Evolutionary conservation across 2,329 filamentous ascomycete genomes (phyloP).

Genomic region (Lachnellula occidentalis): DNA sequence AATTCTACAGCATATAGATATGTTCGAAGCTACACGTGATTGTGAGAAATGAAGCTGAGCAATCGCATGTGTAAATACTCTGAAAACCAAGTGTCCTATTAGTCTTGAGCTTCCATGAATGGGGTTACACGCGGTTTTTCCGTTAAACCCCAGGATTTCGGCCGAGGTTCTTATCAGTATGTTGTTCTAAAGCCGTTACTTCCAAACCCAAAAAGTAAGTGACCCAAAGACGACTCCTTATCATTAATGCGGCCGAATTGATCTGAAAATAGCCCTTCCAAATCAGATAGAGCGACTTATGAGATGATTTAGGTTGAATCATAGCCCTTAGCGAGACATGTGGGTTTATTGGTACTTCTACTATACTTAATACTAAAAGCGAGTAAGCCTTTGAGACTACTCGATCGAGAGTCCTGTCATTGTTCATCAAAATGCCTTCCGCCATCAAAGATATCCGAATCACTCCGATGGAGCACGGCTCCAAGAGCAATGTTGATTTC

Average conservation of each 20-base stretch:
- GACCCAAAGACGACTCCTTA: background rate
- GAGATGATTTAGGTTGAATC: no score
- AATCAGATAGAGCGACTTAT: no score
- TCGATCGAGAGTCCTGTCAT: background rate
- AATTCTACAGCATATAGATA: no score
- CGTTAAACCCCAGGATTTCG: slow-evolving; percentile 6
- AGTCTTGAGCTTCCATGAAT: no score
- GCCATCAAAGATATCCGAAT: slow-evolving; percentile 26
- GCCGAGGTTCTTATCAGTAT: background rate
- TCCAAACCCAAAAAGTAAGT: background rate
- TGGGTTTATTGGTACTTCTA: no score
- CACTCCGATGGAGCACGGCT: slow-evolving; percentile 24
- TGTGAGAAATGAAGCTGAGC: background rate
- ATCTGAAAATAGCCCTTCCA: no score
- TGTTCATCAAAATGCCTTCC: slow-evolving; percentile 23
- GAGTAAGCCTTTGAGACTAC: background rate
- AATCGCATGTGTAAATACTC: background rate
- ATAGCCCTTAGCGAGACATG: no score
- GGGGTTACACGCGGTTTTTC: slow-evolving; percentile 1
- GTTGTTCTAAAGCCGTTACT: background rate
- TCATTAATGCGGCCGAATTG: background rate
- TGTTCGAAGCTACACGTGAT: background rate
- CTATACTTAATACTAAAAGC: no score
- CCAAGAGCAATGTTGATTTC: slow-evolving; percentile 32
- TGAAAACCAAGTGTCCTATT: no score